phyloP scores from a whole-genome alignment of 1,284 basidiomycete genomes.

The Papiliotrema terrestris region DNA sequence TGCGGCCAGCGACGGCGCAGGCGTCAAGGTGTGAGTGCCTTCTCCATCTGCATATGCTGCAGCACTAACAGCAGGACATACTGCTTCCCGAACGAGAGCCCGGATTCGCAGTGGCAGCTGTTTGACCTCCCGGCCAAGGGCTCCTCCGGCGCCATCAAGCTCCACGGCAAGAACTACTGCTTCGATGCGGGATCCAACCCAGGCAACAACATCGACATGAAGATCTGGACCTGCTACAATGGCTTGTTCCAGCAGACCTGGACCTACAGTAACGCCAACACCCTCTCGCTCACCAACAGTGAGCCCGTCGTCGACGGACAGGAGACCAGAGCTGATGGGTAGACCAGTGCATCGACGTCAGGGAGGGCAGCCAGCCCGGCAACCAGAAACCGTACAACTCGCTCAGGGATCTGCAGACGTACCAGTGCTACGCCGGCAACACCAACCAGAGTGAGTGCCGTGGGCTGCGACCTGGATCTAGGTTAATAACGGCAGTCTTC shows the following conservation, averaged over 20 bases:
- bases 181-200: slow-evolving; percentile 5
- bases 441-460: slow-evolving; percentile 18
- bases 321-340: neutral
- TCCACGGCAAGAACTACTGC: slow-evolving; percentile 3
- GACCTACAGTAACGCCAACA: slow-evolving; percentile 5
- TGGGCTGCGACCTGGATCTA: too few species aligned
- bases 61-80: neutral
- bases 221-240: slow-evolving; percentile 22
- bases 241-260: slow-evolving; percentile 18
- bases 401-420: slow-evolving; percentile 12
- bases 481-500: too few species aligned
- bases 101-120: neutral
- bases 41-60: neutral
- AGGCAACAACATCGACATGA: slow-evolving; percentile 13
- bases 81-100: neutral
- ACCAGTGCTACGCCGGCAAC: slow-evolving; percentile 18
- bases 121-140: slow-evolving; percentile 1
- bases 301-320: neutral
- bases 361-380: neutral
- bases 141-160: neutral
- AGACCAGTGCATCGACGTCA: slow-evolving; percentile 11
- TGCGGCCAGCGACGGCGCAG: neutral
- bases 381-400: slow-evolving; percentile 8
- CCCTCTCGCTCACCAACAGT: slow-evolving; percentile 8
- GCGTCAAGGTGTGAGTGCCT: neutral